Evolutionary conservation across 768 basidiomycete species (phyloP), one percentile per base, ranked within the genome.

Genomic region (Xerocomellus intermedius): DNA sequence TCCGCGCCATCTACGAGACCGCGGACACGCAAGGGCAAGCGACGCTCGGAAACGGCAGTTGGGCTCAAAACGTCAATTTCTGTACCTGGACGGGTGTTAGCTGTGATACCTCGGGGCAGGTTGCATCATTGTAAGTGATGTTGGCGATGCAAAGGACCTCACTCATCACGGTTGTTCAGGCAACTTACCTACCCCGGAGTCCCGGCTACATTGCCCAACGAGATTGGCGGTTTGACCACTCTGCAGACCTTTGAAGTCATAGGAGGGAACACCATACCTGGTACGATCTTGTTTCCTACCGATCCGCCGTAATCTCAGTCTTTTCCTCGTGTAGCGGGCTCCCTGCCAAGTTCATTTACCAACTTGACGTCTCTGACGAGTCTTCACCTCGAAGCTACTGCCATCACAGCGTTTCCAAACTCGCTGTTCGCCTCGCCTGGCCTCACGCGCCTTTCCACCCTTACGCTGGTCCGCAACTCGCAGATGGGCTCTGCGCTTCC

Each of bases 31-130:
- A 68, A 48, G 77, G 75, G 1, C 78, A 78, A 61, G 60, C 69
- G 1, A 66, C 62, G 1, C 70, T 82, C 9, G 69, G 72, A 45
- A 74, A 73, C 21, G 73, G 72, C 2, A 74, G 74, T 7, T 82
- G 80, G 80, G 69, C 73, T 44, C 73, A 76, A 56, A 75, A 80
- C 47, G 59, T 73, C 37, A 68, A 71, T 46, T 78, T 77, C 56
- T 81, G 80, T 57, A 65, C 72, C 1, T 82, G 80, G 80, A 66
- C 57, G 8, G 81, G 81, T 3, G 74, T 82, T 4, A 62, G 58
- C 28, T 82, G 80, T 56, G 73, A 76, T 60, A 62, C 68, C 5
- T 65, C 69, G 22, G 79, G 79, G 4, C 60, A 65, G 28, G 73
- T 81, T 4, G 64, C 70, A 16, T 73, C 73, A 8, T 54, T 82